Evolutionary conservation across 805 yeast genomes (phyloP), one percentile per base, ranked within the genome.

Genomic region (Clavispora phyllophila): DNA sequence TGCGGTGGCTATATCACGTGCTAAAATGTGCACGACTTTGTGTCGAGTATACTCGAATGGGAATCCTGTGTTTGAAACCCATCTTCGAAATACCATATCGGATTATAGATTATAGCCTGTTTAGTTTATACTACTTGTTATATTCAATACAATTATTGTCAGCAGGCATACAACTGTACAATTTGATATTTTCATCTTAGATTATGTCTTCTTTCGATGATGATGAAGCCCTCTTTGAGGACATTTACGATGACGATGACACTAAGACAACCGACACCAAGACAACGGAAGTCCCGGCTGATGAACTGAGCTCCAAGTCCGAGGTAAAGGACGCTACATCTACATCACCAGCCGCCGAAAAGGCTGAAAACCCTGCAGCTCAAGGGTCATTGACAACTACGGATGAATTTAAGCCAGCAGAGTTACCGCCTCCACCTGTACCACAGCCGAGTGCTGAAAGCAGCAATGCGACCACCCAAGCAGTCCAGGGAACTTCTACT

Each of bases 181-280:
- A 8, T 29, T 29, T 29, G 33, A 29, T 29, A 29, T 29, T 14
- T 13, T 5, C 31, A 14, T n/a, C 6, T n/a, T 27, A 29, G 13
- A 29, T 9, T 20, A 51, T 51, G 54, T 50, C 55, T 28, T 33
- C 47, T 36, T 77, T 84, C 47, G 96, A 88, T 67, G 96, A 89
- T 69, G 97, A 90, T 67, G 96, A 89, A 63, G 91, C 87, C 57
- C 82, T 86, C 63, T 90, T 90, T 65, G 95, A 89, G 67, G 96
- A 90, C 63, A 87, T 90, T 67, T 90, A 90, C 41, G 61, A 63
- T 43, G 71, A 52, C 14, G 37, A 43, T 17, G 54, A 43, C 26
- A 36, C 46, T 38, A 45, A 43, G 32, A 41, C 42, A 14, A 47
- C 44, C 10, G 14, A 38, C 22, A 33, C 54, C 31, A 45, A 48